Base-by-base conservation (phyloP, 768 basidiomycete species). In the Podaxis mareebaensis region DNA sequence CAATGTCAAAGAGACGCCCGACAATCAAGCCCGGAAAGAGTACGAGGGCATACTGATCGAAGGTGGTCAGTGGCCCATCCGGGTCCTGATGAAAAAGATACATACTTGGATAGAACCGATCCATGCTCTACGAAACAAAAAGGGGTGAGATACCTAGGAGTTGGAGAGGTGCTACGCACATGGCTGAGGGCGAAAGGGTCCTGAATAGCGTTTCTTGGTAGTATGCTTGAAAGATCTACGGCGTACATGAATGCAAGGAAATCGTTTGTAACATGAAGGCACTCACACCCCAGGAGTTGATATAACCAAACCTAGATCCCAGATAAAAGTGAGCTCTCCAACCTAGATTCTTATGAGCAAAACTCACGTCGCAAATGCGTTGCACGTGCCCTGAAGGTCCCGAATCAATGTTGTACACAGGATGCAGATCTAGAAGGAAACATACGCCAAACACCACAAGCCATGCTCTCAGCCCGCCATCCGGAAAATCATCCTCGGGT, bases 1-100 rank as follows among this genome's bases (percentile, higher is more conserved):
- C 91, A 51, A 90, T 69, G 71, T 93, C 91, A 71, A 92, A 92
- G 12, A 92, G 70, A 7, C 88, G 83, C 24, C 52, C 52, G 26
- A 53, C 30, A 17, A 36, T 38, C 5, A 92, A 73, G 12, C 84
- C 87, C 2, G 87, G 86, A 3, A 88, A 71, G 71, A 87, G 89
- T 7, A 84, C 74, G 0, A 89, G 78, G 11, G 87, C 78, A 67
- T 86, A 88, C 88, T 91, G 30, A 28, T 33, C 30, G 30, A 67
- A 6, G 17, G 39, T 44, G 13, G 42, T 44, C n/a, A 7, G 42
- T 44, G n/a, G 30, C 30, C 8, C 15, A 17, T 44, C 13, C 5
- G 15, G 10, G n/a, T 15, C 15, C 42, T 17, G 15, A 3, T 44
- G 15, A n/a, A 44, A n/a, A 17, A 6, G n/a, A n/a, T 44, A 13